phyloP scores from a whole-genome alignment of 192 early-diverging fungal species.

The Chytriomyces hyalinus region DNA sequence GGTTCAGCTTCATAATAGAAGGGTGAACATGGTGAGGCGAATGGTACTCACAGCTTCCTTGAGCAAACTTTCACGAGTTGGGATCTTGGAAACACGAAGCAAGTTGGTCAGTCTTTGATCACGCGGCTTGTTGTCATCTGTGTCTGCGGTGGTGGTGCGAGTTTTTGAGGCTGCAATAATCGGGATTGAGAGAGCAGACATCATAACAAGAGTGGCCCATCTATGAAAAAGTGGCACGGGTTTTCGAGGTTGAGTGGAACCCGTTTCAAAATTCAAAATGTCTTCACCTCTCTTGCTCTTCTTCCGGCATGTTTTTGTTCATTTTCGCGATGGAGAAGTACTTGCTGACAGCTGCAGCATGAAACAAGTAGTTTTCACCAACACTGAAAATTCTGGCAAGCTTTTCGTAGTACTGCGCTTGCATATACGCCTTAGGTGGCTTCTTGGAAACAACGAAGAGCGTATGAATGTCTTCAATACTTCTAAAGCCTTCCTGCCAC shows the following conservation, averaged over 20 bases:
- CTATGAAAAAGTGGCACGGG: slow-evolving; percentile 33
- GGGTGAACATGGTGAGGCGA: not conserved
- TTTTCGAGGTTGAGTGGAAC: not conserved
- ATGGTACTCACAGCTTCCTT: slow-evolving; percentile 71
- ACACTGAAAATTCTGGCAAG: slow-evolving; percentile 95
- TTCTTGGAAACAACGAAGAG: slow-evolving; percentile 84
- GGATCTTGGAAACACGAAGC: slow-evolving; percentile 81
- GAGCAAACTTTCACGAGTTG: slow-evolving; percentile 87
- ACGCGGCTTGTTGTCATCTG: slow-evolving; percentile 78
- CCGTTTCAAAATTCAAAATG: not conserved
- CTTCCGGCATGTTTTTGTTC: slow-evolving; percentile 81
- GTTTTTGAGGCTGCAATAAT: slow-evolving; percentile 88
- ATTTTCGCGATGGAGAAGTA: slow-evolving; percentile 71
- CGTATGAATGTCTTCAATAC: slow-evolving; percentile 96
- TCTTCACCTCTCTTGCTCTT: slow-evolving; percentile 72
- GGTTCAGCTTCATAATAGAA: not conserved
- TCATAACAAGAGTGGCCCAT: slow-evolving; percentile 89
- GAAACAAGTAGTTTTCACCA: slow-evolving; percentile 97
- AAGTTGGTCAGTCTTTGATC: slow-evolving; percentile 79
- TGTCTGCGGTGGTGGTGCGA: slow-evolving; percentile 71
- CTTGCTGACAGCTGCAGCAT: slow-evolving; percentile 95
- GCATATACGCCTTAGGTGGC: slow-evolving; percentile 89
- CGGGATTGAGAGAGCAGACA: slow-evolving; percentile 95
- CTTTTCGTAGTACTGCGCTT: slow-evolving; percentile 99
- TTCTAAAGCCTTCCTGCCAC: slow-evolving; percentile 98